These are phyloP conservation scores for Aureobasidium melanogenum DNA, from an alignment of 2,329 filamentous ascomycete genomes.

Conservation along the genomic window DNA sequence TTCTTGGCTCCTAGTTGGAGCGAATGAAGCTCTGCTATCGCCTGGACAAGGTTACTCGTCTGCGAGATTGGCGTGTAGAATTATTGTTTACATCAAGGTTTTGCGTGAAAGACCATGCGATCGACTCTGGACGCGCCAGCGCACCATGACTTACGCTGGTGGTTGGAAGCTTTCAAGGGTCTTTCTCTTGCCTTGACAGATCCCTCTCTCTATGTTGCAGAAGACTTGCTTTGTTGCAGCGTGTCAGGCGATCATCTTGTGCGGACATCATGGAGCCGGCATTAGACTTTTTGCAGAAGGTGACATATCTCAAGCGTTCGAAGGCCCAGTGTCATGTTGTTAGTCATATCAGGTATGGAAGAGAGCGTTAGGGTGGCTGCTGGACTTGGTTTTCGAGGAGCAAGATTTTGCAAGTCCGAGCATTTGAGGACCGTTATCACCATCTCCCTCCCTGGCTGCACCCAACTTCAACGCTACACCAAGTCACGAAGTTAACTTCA, in stretches of 20 bases:
- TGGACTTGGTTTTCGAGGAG: not conserved
- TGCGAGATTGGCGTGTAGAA: too few relatives aligned
- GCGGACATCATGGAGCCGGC: not conserved
- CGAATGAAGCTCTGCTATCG: not conserved
- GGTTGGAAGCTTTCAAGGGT: too few relatives aligned
- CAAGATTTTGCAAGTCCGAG: not conserved
- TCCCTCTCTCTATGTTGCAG: not conserved
- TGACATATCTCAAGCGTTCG: not conserved
- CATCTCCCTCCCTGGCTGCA: too few relatives aligned
- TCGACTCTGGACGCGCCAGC: not conserved
- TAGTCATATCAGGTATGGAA: not conserved
- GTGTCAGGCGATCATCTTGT: not conserved
- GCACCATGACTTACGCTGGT: not conserved
- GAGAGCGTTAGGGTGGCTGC: not conserved
- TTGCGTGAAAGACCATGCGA: not conserved
- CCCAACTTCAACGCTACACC: not conserved
- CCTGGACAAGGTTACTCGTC: not conserved
- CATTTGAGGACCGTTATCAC: not conserved
- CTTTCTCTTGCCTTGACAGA: not conserved
- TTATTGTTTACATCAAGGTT: too few relatives aligned
- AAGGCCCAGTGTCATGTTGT: not conserved
- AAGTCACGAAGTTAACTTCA: not conserved
- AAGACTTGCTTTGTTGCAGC: not conserved
- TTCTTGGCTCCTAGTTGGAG: too few relatives aligned
- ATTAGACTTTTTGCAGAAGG: too few relatives aligned